phyloP scores from a whole-genome alignment of 371 early-diverging fungal genomes.

The Encephalitozoon hellem region DNA sequence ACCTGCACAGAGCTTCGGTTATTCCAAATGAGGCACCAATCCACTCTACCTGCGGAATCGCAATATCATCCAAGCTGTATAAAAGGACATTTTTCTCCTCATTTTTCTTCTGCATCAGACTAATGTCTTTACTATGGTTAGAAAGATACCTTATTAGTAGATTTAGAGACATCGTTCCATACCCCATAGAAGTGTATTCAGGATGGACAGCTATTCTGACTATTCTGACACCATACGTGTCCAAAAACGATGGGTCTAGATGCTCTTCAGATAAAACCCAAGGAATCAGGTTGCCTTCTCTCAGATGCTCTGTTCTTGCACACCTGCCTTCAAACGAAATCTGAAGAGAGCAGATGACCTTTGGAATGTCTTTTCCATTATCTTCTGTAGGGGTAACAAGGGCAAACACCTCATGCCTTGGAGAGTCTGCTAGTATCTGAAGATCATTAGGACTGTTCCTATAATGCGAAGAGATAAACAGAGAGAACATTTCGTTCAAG shows the following conservation, averaged over 20 bases:
- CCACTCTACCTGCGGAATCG: conserved; percentile 70
- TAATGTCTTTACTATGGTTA: conserved; percentile 66
- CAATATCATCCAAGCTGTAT: conserved; percentile 70
- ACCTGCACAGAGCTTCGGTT: conserved; percentile 75
- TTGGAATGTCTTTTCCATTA: conserved; percentile 66
- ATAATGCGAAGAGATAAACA: conserved; percentile 94
- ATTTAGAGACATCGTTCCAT: conserved; percentile 77
- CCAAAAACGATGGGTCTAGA: conserved; percentile 86
- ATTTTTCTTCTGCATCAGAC: background rate
- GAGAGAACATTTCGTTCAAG: conserved; percentile 83
- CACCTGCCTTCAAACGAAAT: conserved; percentile 85
- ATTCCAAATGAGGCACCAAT: conserved; percentile 91
- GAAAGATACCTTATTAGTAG: conserved; percentile 71
- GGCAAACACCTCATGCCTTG: conserved; percentile 91
- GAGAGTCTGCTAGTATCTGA: conserved; percentile 88
- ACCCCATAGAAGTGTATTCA: conserved; percentile 89
- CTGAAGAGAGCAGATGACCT: conserved; percentile 77
- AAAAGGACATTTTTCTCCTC: conserved; percentile 74
- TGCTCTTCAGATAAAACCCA: conserved; percentile 87
- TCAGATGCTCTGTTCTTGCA: conserved; percentile 65
- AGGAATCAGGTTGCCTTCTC: conserved; percentile 89
- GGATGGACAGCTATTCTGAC: conserved; percentile 98
- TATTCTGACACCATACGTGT: conserved; percentile 83
- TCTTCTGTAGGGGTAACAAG: conserved; percentile 75
- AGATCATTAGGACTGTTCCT: conserved; percentile 97